phyloP scores from a whole-genome alignment of 768 basidiomycete species.

The Suillus decipiens region DNA sequence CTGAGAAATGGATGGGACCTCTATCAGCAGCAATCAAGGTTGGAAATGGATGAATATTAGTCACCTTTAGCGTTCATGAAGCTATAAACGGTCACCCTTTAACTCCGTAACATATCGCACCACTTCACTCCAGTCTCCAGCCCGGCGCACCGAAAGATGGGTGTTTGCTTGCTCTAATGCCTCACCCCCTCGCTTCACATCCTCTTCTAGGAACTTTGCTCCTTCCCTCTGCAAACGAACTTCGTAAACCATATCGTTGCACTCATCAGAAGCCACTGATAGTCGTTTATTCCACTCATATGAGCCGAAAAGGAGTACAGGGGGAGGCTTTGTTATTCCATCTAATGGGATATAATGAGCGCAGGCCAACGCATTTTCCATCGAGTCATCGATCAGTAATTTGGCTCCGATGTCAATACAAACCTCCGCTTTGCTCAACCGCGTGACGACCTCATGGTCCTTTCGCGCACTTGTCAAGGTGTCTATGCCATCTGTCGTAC shows the following conservation, averaged over 20 bases:
- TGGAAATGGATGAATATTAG: not conserved
- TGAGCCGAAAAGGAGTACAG: slow-evolving; percentile 71
- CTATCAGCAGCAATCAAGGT: not conserved
- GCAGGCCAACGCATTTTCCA: slow-evolving; percentile 73
- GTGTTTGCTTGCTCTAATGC: slow-evolving; percentile 45
- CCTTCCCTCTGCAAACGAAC: slow-evolving; percentile 47
- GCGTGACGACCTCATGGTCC: slow-evolving; percentile 49
- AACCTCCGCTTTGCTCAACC: slow-evolving; percentile 72
- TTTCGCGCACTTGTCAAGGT: not conserved
- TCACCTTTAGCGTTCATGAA: not conserved
- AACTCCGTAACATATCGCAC: slow-evolving; percentile 23
- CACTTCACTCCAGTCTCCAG: slow-evolving; percentile 61
- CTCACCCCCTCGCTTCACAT: slow-evolving; percentile 30
- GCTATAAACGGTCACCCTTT: slow-evolving; percentile 3
- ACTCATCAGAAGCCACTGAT: slow-evolving; percentile 45
- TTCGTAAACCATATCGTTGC: slow-evolving; percentile 57
- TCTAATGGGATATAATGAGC: slow-evolving; percentile 31
- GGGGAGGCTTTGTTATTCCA: slow-evolving; percentile 36
- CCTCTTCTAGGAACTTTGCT: slow-evolving; percentile 60
- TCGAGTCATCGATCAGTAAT: slow-evolving; percentile 77
- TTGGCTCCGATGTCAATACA: slow-evolving; percentile 63
- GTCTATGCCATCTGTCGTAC: slow-evolving; percentile 13
- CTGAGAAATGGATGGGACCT: not conserved
- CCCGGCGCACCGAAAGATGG: slow-evolving; percentile 49
- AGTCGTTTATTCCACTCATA: slow-evolving; percentile 75